A percentile compares a stretch with the other conserved stretches of the same genome.
Evolutionary conservation across 208 protist species (phyloP).

Genomic region (Novymonas esmeraldas): DNA sequence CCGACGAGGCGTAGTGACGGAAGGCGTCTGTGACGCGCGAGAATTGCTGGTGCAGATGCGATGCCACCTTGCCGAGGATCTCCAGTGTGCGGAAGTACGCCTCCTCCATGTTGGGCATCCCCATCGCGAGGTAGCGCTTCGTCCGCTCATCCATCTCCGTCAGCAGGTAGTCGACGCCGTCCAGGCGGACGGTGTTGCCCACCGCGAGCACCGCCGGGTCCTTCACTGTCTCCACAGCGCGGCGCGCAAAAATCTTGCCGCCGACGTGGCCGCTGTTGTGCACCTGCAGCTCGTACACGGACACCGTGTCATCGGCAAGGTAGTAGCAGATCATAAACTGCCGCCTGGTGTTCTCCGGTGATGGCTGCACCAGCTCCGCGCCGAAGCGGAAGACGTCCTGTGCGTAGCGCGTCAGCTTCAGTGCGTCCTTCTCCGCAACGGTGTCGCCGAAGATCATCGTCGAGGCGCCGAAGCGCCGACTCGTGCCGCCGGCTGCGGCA

Average conservation of each 20-base stretch:
- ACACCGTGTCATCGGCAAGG: conserved; percentile 95
- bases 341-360: conserved; percentile 64
- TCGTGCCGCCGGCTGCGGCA: neutral
- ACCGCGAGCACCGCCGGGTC: conserved; percentile 70
- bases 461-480: conserved; percentile 56
- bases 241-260: conserved; percentile 90
- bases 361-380: conserved; percentile 60
- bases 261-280: conserved; percentile 95
- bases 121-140: conserved; percentile 69
- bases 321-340: conserved; percentile 93
- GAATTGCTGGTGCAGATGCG: conserved; percentile 69
- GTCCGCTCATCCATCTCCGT: conserved; percentile 82
- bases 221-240: conserved; percentile 65
- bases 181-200: conserved; percentile 63
- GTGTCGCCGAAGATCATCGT: conserved; percentile 78
- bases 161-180: conserved; percentile 65
- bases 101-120: conserved; percentile 77
- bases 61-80: conserved; percentile 62
- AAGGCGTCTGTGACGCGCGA: conserved; percentile 77
- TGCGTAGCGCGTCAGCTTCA: conserved; percentile 84
- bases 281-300: conserved; percentile 89
- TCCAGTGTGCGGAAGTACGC: conserved; percentile 67
- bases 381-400: conserved; percentile 93
- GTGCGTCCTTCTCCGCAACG: conserved; percentile 60
- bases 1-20: conserved; percentile 72